Evolutionary conservation across 352 stramenopile species (phyloP), one percentile per base, ranked within the genome.

Genomic region (Globisporangium uncinulatum): DNA sequence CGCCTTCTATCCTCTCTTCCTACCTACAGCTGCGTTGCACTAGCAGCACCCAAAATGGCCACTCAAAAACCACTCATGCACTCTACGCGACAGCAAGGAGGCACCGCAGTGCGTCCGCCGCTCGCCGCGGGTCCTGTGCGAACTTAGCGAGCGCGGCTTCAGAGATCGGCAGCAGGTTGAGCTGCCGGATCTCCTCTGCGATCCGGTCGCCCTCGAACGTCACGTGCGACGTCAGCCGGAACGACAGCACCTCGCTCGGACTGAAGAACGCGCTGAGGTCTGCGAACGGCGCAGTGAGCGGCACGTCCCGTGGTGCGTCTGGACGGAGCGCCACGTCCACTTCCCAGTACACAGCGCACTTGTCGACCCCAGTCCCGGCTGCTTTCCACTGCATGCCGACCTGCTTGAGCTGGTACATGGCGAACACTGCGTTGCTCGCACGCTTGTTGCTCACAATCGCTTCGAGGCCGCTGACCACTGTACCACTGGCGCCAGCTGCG

Each of bases 161-260:
- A 4, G 73, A 69, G 56, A 92, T 83, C 50, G 69, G 74, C n/a
- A 71, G 62, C 51, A 89, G 67, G 62, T 89, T 83, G 2, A 87
- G 58, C 68, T 89, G 78, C 15, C 84, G 84, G 56, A 89, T 86
- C 65, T 94, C 84, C 55, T 94, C 84, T 5, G 65, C 58, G 53
- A 94, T 89, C 65, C 83, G 83, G 42, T 73, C 82, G 36, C 87
- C 74, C n/a, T 85, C 70, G 37, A 94, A 94, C 15, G 82, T 89
- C 51, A 94, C 56, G 74, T 90, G 84, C 14, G 82, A 91, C 11
- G 75, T 76, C 68, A 89, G 79, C 57, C 81, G 73, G 60, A 91
- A 87, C 32, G 80, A 72, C 34, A 94, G 64, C 56, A 75, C 59
- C 54, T 92, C 81, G 32, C 64, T 70, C 6, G 42, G 62, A 20